Percentiles rank a stretch among this genome's conserved stretches.
Conservation (phyloP, 2,329 filamentous ascomycete genomes). For the Talaromyces piceae region DNA sequence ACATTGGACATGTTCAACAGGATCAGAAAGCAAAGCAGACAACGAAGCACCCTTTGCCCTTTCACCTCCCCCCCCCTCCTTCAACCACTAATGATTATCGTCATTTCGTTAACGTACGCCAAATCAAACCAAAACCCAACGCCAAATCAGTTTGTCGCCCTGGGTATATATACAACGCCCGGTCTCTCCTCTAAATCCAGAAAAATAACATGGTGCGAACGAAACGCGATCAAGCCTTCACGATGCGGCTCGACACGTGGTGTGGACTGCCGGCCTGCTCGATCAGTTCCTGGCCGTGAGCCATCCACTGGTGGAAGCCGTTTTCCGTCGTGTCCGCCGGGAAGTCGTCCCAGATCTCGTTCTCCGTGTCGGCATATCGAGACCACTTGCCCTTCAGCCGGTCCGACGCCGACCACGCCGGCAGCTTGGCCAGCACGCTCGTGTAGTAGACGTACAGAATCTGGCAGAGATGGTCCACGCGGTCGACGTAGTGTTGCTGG, state of each 20-base stretch:
- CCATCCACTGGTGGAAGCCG: slow-evolving; percentile 37
- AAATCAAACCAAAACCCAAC: slow-evolving; percentile 12
- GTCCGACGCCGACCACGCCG: slow-evolving; percentile 30
- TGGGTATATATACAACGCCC: slow-evolving; percentile 26
- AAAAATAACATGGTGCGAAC: slow-evolving; percentile 8
- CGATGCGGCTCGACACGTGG: slow-evolving; percentile 14
- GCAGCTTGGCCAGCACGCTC: slow-evolving; percentile 35
- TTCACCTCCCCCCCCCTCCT: too few species aligned
- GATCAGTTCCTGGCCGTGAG: slow-evolving; percentile 32
- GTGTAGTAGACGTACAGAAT: slow-evolving; percentile 43
- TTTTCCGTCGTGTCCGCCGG: slow-evolving; percentile 30
- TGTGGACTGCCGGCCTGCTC: slow-evolving; percentile 31
- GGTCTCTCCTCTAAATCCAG: background rate
- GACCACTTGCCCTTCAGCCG: slow-evolving; percentile 34
- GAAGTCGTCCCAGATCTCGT: slow-evolving; percentile 37
- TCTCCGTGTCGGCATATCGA: slow-evolving; percentile 35
- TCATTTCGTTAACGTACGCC: slow-evolving; percentile 18
- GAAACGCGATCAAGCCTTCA: slow-evolving; percentile 3
- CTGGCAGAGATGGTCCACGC: slow-evolving; percentile 35
- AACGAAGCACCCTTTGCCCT: too few species aligned
- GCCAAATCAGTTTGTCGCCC: slow-evolving; percentile 15
- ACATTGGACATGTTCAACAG: too few species aligned
- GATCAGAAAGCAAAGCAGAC: background rate
- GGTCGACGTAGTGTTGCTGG: slow-evolving; percentile 33
- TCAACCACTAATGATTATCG: too few species aligned